A percentile compares a stretch with the other conserved stretches of the same genome.
Conservation (phyloP, 441 rosid species). For the Bruguiera hainesii region DNA sequence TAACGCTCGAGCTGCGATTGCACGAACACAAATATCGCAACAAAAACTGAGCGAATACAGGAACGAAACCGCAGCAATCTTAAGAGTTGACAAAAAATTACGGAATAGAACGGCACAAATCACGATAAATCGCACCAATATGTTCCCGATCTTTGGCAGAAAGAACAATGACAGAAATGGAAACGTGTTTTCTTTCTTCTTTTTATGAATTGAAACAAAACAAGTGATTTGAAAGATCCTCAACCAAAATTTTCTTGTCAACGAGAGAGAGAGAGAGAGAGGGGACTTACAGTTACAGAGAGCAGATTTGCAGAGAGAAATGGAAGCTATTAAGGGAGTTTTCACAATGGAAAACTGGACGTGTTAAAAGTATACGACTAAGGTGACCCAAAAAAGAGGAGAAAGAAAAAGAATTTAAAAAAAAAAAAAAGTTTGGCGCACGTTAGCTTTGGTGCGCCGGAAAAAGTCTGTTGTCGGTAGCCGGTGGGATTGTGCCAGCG, state of each 20-base stretch:
- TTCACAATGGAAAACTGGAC: neutral
- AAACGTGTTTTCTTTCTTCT: no score
- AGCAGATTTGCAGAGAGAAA: neutral
- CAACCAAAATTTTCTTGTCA: no score
- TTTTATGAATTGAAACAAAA: neutral
- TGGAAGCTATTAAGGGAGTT: neutral
- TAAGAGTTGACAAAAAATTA: neutral
- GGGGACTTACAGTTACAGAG: neutral
- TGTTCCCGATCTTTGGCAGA: conserved; percentile 12
- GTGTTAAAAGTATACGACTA: neutral
- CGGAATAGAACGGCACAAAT: conserved; percentile 12
- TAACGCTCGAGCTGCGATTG: neutral
- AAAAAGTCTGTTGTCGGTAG: conserved; percentile 49
- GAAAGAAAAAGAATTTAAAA: neutral
- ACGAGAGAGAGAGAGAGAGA: neutral
- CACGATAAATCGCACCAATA: conserved; percentile 10
- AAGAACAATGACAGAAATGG: neutral
- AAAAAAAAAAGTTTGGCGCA: conserved; percentile 19
- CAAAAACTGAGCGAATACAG: neutral
- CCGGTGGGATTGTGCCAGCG: conserved; percentile 51
- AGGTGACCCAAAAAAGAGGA: neutral
- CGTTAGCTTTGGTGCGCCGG: conserved; percentile 34
- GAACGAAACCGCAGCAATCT: neutral
- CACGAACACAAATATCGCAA: neutral
- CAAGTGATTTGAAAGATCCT: neutral